Evolutionary conservation across 768 basidiomycete species (phyloP).

Genomic region (Psilocybe cyanescens): DNA sequence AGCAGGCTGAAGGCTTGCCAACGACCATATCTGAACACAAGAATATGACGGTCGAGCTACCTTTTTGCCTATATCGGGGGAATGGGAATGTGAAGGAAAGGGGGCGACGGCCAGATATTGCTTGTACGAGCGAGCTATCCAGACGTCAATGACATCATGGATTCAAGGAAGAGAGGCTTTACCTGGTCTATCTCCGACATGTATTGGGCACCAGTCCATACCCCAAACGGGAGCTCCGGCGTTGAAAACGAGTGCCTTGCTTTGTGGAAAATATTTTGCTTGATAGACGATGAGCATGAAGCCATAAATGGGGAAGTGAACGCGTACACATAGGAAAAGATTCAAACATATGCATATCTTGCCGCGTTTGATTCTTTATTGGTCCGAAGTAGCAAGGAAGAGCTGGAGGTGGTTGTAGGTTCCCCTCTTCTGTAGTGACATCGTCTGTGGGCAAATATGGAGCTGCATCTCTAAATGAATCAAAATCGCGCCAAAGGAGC

Average conservation of each 20-base stretch:
- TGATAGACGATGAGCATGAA: conserved; percentile 5
- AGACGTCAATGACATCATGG: neutral
- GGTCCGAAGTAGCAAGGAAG: conserved; percentile 73
- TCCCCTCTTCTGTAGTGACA: conserved; percentile 52
- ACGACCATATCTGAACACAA: conserved; percentile 89
- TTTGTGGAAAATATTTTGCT: conserved; percentile 67
- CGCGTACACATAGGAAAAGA: conserved; percentile 59
- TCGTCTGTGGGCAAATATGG: conserved; percentile 63
- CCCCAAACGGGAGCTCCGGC: conserved; percentile 92
- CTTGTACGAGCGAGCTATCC: conserved; percentile 52
- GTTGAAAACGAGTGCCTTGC: conserved; percentile 74
- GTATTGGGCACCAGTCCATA: conserved; percentile 91
- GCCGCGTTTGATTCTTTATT: conserved; percentile 50
- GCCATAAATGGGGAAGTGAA: neutral
- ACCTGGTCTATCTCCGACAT: conserved; percentile 60
- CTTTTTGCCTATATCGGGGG: conserved; percentile 68
- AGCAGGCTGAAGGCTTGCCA: conserved; percentile 27
- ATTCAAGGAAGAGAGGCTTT: neutral
- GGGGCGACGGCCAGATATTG: conserved; percentile 89
- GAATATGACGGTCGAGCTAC: conserved; percentile 56
- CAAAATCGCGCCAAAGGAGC: conserved; percentile 3
- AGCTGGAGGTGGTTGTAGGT: conserved; percentile 53
- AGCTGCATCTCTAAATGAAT: conserved; percentile 51
- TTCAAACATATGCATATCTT: conserved; percentile 59
- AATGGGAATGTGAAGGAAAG: conserved; percentile 65